phyloP scores from a whole-genome alignment of 352 stramenopile genomes.

The Globisporangium echinulatum region DNA sequence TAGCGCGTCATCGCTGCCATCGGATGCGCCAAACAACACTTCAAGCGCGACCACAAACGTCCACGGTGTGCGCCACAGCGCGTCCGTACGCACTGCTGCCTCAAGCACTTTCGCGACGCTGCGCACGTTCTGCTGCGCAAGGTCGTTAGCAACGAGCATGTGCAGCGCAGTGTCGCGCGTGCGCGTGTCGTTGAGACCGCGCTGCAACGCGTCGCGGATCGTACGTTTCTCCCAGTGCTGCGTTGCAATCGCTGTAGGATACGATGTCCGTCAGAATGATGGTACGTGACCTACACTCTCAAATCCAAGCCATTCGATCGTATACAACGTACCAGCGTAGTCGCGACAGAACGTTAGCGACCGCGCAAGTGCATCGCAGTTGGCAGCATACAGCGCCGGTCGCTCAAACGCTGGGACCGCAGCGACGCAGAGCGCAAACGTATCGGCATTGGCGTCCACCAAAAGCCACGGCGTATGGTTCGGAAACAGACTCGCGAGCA shows the following conservation, averaged over 20 bases:
- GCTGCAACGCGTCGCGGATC: constrained; percentile 27
- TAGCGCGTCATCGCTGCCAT: neutral
- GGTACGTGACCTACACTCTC: neutral
- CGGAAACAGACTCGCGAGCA: constrained; percentile 40
- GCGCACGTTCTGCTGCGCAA: constrained; percentile 35
- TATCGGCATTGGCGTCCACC: constrained; percentile 21
- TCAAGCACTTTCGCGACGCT: constrained; percentile 30
- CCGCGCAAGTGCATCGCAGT: constrained; percentile 21
- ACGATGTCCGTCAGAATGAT: no score
- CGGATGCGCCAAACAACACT: constrained; percentile 38
- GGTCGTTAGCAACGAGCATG: constrained; percentile 33
- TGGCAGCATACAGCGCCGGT: constrained; percentile 26
- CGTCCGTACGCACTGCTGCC: constrained; percentile 23
- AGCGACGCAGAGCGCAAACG: constrained; percentile 32
- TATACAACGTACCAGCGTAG: constrained; percentile 29
- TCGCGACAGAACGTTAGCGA: constrained; percentile 34
- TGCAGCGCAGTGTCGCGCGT: constrained; percentile 24
- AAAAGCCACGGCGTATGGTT: constrained; percentile 25
- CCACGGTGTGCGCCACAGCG: constrained; percentile 39
- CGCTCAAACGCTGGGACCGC: constrained; percentile 24
- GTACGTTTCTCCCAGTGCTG: constrained; percentile 46
- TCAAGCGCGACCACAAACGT: constrained; percentile 42
- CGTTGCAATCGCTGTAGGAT: constrained; percentile 21
- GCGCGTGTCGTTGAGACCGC: constrained; percentile 25
- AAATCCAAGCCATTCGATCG: no score